Evolutionary conservation across 805 yeast genomes (phyloP).

Genomic region (Yarrowia bubula): DNA sequence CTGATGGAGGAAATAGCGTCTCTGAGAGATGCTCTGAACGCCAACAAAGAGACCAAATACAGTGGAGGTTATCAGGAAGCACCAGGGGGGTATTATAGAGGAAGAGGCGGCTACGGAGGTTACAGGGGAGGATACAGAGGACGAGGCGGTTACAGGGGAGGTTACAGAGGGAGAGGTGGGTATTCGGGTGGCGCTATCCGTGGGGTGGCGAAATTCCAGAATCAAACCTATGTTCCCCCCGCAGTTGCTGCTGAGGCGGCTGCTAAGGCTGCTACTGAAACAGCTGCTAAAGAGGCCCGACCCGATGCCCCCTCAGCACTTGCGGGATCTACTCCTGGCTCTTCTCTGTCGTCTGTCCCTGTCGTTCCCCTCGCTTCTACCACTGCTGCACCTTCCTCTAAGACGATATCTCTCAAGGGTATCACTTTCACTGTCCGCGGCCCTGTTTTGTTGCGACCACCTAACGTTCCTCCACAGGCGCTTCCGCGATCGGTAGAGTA

Average conservation of each 20-base stretch:
- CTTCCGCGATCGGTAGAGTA: slow-evolving; percentile 13
- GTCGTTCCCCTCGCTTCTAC: not conserved
- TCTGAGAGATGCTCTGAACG: not conserved
- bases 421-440: slow-evolving; percentile 15
- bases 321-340: not conserved
- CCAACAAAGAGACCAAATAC: slow-evolving; percentile 11
- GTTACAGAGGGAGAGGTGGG: slow-evolving; percentile 4
- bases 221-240: slow-evolving; percentile 11
- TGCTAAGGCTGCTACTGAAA: not conserved
- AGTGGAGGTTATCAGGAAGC: slow-evolving; percentile 15
- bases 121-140: slow-evolving; percentile 4
- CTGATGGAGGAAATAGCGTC: slow-evolving; percentile 23
- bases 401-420: not conserved
- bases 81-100: not conserved
- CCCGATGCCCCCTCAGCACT: not conserved
- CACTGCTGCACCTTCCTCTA: not conserved
- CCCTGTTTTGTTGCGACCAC: slow-evolving; percentile 21
- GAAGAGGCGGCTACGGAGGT: not conserved
- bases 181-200: not conserved
- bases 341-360: not conserved
- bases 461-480: slow-evolving; percentile 2
- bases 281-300: not conserved
- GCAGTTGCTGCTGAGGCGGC: slow-evolving; percentile 25
- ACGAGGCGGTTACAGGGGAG: not conserved
- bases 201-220: slow-evolving; percentile 10